These are phyloP conservation scores for Nakaseomyces bracarensis DNA, from an alignment of 1,139 yeast genomes.

Conservation along the genomic window DNA sequence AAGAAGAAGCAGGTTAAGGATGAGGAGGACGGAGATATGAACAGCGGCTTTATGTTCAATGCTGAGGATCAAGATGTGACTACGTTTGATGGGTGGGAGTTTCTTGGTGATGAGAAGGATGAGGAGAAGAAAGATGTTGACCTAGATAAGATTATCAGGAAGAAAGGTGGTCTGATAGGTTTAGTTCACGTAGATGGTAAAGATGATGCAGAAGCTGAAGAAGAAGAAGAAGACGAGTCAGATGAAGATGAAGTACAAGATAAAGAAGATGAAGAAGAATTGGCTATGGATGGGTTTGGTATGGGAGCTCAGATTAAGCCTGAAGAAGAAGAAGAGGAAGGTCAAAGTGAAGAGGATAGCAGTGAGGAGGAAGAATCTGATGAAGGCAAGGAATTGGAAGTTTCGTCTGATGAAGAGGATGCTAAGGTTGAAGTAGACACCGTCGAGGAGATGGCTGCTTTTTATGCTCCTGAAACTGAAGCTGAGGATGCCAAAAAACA, in stretches of 20 bases:
- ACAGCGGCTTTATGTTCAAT: constrained; percentile 63
- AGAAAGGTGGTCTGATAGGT: constrained; percentile 66
- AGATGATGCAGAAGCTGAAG: constrained; percentile 34
- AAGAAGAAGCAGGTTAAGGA: constrained; percentile 32
- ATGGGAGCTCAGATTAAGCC: constrained; percentile 44
- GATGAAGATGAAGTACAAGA: constrained; percentile 31
- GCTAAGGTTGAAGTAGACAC: constrained; percentile 46
- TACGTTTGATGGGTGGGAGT: constrained; percentile 75
- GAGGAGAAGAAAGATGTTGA: constrained; percentile 58
- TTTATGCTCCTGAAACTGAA: constrained; percentile 52
- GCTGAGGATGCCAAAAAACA: constrained; percentile 39
- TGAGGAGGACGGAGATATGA: constrained; percentile 46
- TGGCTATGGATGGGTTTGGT: constrained; percentile 67
- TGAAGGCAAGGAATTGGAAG: constrained; percentile 28
- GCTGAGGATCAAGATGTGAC: constrained; percentile 48
- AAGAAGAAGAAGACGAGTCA: constrained; percentile 30
- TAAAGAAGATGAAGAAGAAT: constrained; percentile 43
- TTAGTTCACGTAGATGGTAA: constrained; percentile 41
- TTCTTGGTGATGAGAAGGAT: constrained; percentile 43
- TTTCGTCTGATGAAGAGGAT: constrained; percentile 32
- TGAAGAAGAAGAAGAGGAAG: constrained; percentile 24
- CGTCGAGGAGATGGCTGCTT: constrained; percentile 63
- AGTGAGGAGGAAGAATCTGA: constrained; percentile 28
- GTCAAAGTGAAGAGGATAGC: constrained; percentile 28
- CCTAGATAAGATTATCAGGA: constrained; percentile 72